Base-by-base conservation (phyloP, 139 green algal genomes). In the Chlorella ohadii region DNA sequence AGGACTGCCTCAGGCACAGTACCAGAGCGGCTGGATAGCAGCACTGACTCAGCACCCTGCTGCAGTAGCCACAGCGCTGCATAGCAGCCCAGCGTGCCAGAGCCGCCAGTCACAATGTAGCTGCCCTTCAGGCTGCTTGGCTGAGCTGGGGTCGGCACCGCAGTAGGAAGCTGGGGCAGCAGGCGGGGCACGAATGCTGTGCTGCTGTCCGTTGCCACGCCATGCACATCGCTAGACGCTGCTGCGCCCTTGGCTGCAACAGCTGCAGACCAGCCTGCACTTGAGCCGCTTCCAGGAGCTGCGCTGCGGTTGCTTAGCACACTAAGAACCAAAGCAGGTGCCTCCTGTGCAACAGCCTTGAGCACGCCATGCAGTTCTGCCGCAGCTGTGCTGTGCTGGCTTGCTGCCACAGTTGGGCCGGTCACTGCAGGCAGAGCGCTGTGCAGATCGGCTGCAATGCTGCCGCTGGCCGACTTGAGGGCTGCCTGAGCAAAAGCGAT, bases 291-390 rank as follows among this genome's bases (percentile, higher is more conserved):
- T 27, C 12, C 12, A 28, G 1, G 25, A 16, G 64, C 76, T 39
- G 76, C 20, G 23, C 0, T 5, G n/a, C 72, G 44, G 44, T n/a
- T 65, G 44, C 72, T 78, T 17, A 15, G 4, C 15, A 84, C 64
- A 51, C n/a, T 55, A 34, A 87, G 19, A 3, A 55, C 33, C 44
- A 72, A 22, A 3, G 63, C 64, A 66, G 82, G 82, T 1, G 67
- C 51, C 65, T 90, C 86, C 19, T 87, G 82, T 36, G 82, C 73
- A 23, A 87, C 44, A 0, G 82, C 81, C 86, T 87, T 90, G 22
- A 87, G 65, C 82, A 90, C 83, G 36, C 86, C 86, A 44, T 82
- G 76, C 34, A 85, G 27, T 1, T 63, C 73, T 17, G 74, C 75
- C 12, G 34, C 59, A 23, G 34, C 51, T 33, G 34, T 22, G 65